These are phyloP conservation scores for Centella asiatica DNA, from an alignment of 129 eudicot species.

Conservation along the genomic window DNA sequence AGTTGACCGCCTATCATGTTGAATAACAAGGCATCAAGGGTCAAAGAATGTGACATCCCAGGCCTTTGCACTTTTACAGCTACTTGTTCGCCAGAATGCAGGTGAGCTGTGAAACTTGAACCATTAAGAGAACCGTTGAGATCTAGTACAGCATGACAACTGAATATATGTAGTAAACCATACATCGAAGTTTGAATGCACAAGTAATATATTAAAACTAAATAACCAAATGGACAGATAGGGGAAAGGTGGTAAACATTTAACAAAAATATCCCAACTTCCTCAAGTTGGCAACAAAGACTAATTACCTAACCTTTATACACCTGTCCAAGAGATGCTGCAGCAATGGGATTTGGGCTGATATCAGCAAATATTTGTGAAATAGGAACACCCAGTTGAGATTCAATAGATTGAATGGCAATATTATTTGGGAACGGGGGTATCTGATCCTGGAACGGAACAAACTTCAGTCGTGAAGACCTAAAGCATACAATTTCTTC, in stretches of 20 bases:
- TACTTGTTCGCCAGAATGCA: conserved; percentile 96
- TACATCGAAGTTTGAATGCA: background rate
- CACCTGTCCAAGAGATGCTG: conserved; percentile 97
- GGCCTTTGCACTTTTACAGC: conserved; percentile 99
- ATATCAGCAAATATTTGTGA: conserved; percentile 80
- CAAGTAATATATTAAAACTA: background rate
- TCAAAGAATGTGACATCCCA: conserved; percentile 77
- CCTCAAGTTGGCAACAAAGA: background rate
- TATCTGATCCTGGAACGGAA: conserved; percentile 66
- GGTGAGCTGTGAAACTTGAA: conserved; percentile 93
- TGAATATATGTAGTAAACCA: background rate
- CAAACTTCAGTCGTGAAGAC: background rate
- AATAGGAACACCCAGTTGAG: conserved; percentile 71
- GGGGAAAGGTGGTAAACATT: background rate
- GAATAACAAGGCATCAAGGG: conserved; percentile 90
- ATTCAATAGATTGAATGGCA: conserved; percentile 70
- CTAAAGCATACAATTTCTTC: background rate
- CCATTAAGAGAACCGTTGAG: conserved; percentile 15
- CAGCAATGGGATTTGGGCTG: conserved; percentile 83
- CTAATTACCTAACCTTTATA: conserved; percentile 64
- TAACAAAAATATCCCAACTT: background rate
- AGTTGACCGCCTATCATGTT: conserved; percentile 93
- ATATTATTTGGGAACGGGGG: conserved; percentile 81
- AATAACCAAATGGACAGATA: background rate
- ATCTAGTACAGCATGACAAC: conserved; percentile 7